Evolutionary conservation across 73 alveolate species (phyloP).

Genomic region (Paramecium pentaurelia): DNA sequence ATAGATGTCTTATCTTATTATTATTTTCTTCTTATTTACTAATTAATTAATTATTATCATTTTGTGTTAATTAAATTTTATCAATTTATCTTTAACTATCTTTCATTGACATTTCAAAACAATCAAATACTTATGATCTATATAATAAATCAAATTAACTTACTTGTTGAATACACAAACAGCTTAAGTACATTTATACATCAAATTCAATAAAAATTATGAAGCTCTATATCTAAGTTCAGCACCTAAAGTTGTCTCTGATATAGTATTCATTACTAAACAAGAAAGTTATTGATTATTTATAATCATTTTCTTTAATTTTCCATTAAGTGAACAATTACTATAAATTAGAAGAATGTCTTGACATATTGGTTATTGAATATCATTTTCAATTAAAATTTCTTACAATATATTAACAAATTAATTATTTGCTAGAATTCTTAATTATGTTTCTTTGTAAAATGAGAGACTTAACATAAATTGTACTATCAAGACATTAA

Average conservation of each 20-base stretch:
- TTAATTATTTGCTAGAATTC: neutral
- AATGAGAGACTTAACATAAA: neutral
- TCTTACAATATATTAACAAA: neutral
- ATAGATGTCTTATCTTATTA: neutral
- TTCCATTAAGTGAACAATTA: neutral
- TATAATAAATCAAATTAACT: neutral
- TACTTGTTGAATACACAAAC: neutral
- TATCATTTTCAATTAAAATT: neutral
- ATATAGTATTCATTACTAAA: neutral
- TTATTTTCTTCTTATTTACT: constrained; percentile 7
- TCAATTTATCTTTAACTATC: constrained; percentile 13
- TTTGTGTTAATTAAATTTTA: neutral
- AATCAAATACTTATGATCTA: neutral
- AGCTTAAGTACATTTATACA: constrained; percentile 5
- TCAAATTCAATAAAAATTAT: neutral
- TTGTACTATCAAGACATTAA: neutral
- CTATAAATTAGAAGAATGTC: neutral
- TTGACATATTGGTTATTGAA: neutral
- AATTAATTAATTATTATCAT: neutral
- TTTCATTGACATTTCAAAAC: neutral
- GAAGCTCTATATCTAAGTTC: neutral
- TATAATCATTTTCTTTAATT: neutral
- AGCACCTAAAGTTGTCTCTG: neutral
- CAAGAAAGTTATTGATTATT: neutral
- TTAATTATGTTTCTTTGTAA: neutral